These are phyloP conservation scores for Chondrostereum purpureum DNA, from an alignment of 1,284 basidiomycete genomes.

Conservation along the genomic window DNA sequence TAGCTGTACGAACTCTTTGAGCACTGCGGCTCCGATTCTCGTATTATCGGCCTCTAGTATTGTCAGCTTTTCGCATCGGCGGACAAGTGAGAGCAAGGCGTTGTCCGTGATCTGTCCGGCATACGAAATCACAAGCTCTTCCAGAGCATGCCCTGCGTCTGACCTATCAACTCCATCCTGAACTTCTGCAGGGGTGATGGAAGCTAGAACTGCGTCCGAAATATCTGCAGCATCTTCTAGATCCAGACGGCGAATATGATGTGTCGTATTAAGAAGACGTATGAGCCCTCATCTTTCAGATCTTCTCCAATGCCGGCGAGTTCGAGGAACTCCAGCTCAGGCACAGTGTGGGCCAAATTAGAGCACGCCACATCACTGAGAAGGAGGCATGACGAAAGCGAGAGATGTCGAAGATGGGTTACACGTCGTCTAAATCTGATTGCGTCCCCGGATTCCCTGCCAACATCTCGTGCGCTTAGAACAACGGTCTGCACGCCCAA, in stretches of 20 bases:
- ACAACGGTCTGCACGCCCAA: conserved; percentile 34
- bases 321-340: conserved; percentile 76
- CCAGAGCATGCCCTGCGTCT: conserved; percentile 57
- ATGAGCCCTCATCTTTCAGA: conserved; percentile 63
- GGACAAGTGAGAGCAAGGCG: conserved; percentile 59
- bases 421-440: conserved; percentile 53
- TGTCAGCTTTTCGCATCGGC: conserved; percentile 52
- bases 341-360: conserved; percentile 67
- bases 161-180: conserved; percentile 5
- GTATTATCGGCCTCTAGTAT: conserved; percentile 79
- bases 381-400: conserved; percentile 66
- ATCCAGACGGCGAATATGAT: conserved; percentile 71
- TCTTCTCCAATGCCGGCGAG: conserved; percentile 70
- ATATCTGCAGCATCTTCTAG: conserved; percentile 78
- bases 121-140: conserved; percentile 67
- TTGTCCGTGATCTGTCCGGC: conserved; percentile 58
- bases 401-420: conserved; percentile 72
- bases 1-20: conserved; percentile 64
- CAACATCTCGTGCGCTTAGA: conserved; percentile 57
- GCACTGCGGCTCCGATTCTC: conserved; percentile 51
- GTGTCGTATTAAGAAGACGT: conserved; percentile 65
- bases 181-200: conserved; percentile 49
- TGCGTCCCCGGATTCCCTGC: conserved; percentile 48
- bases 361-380: conserved; percentile 72
- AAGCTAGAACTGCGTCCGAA: conserved; percentile 63